phyloP scores from a whole-genome alignment of 352 stramenopile species.

The Pythium chondricola region DNA sequence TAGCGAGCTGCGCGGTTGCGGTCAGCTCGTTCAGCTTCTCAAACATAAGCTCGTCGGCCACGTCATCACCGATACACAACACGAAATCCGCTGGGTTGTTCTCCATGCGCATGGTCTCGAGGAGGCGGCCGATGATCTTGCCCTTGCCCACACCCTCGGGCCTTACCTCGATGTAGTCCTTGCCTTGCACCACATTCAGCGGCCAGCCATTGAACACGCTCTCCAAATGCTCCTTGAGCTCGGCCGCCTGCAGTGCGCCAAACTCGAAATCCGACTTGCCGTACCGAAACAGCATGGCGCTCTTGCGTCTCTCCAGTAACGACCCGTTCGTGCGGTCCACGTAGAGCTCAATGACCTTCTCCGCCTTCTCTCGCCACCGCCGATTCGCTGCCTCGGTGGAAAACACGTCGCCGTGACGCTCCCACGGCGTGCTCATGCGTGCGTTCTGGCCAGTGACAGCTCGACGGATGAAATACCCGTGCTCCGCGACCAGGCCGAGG shows the following conservation, averaged over 20 bases:
- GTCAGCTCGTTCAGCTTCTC: slow-evolving; percentile 59
- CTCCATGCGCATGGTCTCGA: slow-evolving; percentile 70
- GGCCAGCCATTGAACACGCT: slow-evolving; percentile 87
- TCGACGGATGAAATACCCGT: slow-evolving; percentile 95
- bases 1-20: slow-evolving; percentile 25
- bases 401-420: slow-evolving; percentile 62
- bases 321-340: slow-evolving; percentile 97
- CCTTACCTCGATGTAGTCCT: slow-evolving; percentile 98
- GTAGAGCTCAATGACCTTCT: slow-evolving; percentile 97
- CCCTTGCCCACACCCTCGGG: slow-evolving; percentile 97
- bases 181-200: slow-evolving; percentile 76
- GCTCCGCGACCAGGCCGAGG: slow-evolving; percentile 96
- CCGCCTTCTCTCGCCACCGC: slow-evolving; percentile 92
- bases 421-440: slow-evolving; percentile 57
- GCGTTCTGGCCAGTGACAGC: slow-evolving; percentile 59
- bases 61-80: slow-evolving; percentile 96
- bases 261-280: slow-evolving; percentile 98
- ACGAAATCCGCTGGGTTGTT: slow-evolving; percentile 92
- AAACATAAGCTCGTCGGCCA: slow-evolving; percentile 98
- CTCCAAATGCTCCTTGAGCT: slow-evolving; percentile 96
- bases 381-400: slow-evolving; percentile 43
- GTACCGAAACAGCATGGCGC: slow-evolving; percentile 98
- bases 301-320: slow-evolving; percentile 96
- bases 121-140: slow-evolving; percentile 90
- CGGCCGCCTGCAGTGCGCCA: slow-evolving; percentile 94